Base-by-base conservation (phyloP, 2,329 filamentous ascomycete species). In the Fusarium mexicanum region DNA sequence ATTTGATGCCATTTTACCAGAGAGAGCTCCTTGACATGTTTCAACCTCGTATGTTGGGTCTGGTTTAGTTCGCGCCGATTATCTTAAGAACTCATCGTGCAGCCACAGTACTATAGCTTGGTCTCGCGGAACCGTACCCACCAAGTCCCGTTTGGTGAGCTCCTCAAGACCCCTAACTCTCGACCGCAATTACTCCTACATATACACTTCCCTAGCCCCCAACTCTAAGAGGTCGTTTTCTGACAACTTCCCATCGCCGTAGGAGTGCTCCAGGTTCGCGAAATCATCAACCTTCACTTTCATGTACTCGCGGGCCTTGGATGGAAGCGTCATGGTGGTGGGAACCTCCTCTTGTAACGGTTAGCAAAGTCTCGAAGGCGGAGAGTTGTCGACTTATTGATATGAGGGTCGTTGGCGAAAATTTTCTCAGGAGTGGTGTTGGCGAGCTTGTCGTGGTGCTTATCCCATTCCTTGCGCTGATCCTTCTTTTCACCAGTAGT, bases 361-460 rank as follows among this genome's bases (percentile, higher is more conserved):
- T 41, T 41, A 41, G 40, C 8, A 41, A 1, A 16, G 40, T 41
- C 13, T 41, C 20, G 40, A 3, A 10, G 13, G 40, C 8, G 40
- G 40, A 22, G 40, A n/a, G 20, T 0, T 41, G 13, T 41, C 8
- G 0, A 41, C 40, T 41, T n/a, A 41, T 20, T 41, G 13, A 9
- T 20, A 6, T 41, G 13, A 22, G 40, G 13, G 40, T 14, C 22
- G 13, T 22, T 10, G 20, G 40, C 0, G 13, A 41, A 13, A 0
- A 9, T 1, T n/a, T 41, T 8, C 5, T 41, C 8, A 1, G 40
- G 40, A 0, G 8, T 41, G 22, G 20, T 6, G 5, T n/a, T 41
- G 40, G 40, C 20, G 20, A 41, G 40, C 8, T 41, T 41, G 8
- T 4, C 8, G 5, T 41, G 4, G n/a, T 41, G 20, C 20, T 22